Percentiles rank a stretch among this genome's conserved stretches.
Conservation (phyloP, 129 eudicot genomes). For the Saposhnikovia divaricata region DNA sequence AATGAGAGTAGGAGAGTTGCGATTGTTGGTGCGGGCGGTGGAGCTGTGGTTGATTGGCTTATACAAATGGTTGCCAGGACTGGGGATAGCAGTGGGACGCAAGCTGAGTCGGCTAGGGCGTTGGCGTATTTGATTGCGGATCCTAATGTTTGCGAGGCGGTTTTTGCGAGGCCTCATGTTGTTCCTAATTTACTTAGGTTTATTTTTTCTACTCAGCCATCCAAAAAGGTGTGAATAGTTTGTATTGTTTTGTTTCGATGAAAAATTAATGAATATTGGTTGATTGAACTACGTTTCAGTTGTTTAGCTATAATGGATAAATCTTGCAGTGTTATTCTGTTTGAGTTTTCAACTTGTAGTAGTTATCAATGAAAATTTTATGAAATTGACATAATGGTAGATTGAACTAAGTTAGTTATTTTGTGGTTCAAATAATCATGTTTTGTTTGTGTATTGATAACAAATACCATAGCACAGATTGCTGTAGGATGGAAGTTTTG, state of each 20-base stretch:
- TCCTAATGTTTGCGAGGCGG: constrained; percentile 48
- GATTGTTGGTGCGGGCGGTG: constrained; percentile 79
- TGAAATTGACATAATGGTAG: not conserved
- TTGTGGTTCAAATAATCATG: not conserved
- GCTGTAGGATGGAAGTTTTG: not conserved
- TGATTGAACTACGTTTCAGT: not conserved
- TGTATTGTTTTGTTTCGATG: not conserved
- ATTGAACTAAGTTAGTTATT: not conserved
- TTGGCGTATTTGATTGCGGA: constrained; percentile 92
- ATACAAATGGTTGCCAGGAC: constrained; percentile 61
- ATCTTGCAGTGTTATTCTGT: not conserved
- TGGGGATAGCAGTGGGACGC: constrained; percentile 44
- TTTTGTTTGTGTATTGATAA: not conserved
- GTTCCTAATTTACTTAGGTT: constrained; percentile 66
- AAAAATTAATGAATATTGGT: not conserved
- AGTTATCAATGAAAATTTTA: not conserved
- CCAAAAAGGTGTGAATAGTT: constrained; percentile 40
- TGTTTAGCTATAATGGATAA: not conserved
- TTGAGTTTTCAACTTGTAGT: not conserved
- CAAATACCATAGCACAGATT: not conserved
- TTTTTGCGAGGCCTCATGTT: constrained; percentile 60
- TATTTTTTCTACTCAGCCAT: constrained; percentile 78
- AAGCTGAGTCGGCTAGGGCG: constrained; percentile 91
- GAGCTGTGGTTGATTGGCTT: constrained; percentile 87
- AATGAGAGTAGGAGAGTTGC: constrained; percentile 72